phyloP scores from a whole-genome alignment of 306 rosid genomes.

The Begonia loranthoides region DNA sequence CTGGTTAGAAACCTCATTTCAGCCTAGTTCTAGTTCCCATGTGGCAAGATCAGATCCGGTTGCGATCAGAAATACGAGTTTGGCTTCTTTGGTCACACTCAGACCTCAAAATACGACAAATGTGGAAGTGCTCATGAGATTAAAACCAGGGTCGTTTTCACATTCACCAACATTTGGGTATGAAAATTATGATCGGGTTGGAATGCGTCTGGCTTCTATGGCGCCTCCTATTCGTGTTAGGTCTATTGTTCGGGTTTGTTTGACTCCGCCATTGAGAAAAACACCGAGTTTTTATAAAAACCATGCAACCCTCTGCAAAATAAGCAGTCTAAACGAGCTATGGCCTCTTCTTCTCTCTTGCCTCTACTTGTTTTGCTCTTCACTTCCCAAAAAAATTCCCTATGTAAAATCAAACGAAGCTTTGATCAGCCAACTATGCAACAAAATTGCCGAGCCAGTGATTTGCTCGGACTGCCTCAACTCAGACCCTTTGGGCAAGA shows the following conservation, averaged over 20 bases:
- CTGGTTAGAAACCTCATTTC: constrained; percentile 21
- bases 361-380: not conserved
- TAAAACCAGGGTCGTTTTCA: constrained; percentile 29
- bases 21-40: constrained; percentile 16
- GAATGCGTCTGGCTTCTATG: constrained; percentile 30
- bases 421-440: not conserved
- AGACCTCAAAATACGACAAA: constrained; percentile 23
- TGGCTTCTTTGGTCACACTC: constrained; percentile 22
- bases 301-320: too few species aligned
- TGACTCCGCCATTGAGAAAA: constrained; percentile 57
- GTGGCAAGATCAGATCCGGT: constrained; percentile 27
- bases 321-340: too few species aligned
- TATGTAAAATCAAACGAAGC: constrained; percentile 4
- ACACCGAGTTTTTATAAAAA: constrained; percentile 7
- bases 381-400: not conserved
- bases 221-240: constrained; percentile 73
- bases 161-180: constrained; percentile 19
- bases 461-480: constrained; percentile 5
- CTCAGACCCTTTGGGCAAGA: not conserved
- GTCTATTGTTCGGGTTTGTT: constrained; percentile 73
- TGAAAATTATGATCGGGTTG: constrained; percentile 22
- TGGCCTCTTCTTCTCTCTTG: too few species aligned
- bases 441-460: not conserved
- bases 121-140: constrained; percentile 27
- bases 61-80: constrained; percentile 17